Evolutionary conservation across 1,139 yeast species (phyloP), one percentile per base, ranked within the genome.

Genomic region (Meyerozyma carpophila): DNA sequence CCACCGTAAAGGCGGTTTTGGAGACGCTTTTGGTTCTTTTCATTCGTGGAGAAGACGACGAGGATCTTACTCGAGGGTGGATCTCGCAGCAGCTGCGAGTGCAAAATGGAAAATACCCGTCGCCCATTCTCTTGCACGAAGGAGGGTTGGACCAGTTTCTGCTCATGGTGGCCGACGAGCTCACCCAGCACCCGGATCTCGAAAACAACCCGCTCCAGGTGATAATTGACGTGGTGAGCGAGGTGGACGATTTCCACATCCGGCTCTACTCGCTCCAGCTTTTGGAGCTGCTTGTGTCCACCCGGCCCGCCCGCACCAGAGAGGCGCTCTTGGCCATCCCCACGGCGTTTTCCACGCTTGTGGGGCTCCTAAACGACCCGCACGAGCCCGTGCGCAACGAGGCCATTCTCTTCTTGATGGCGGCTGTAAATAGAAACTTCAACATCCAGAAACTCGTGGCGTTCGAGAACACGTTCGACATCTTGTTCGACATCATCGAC

Each of bases 361-460:
- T 91, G 6, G 59, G 76, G 3, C 72, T 84, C 8, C 66, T 94
- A 38, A 81, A 81, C 46, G 95, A 90, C 53, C 58, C 70, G 1
- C 82, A 87, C 53, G 98, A 93, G 50, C 95, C 94, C n/a, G 81
- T 94, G 13, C 73, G 97, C 55, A 91, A 91, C 58, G 95, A 93
- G 62, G 82, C 95, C 1, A 83, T 91, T 40, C 64, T 93, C 40
- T 70, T 94, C n/a, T 69, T 94, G 43, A 82, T 86, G 82, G 84
- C 91, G 5, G 72, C 93, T 3, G 95, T 82, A 8, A 83, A 84
- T 52, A 86, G 86, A 48, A 89, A 90, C 55, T 80, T 83, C 50
- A 94, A 89, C 58, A 83, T 93, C 36, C 98, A 94, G 60, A 91
- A 91, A 58, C 69, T 93, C 20, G 95, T 93, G 13, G 98, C 96